Base-by-base conservation (phyloP, 306 rosid species). In the Begonia masoniana region DNA sequence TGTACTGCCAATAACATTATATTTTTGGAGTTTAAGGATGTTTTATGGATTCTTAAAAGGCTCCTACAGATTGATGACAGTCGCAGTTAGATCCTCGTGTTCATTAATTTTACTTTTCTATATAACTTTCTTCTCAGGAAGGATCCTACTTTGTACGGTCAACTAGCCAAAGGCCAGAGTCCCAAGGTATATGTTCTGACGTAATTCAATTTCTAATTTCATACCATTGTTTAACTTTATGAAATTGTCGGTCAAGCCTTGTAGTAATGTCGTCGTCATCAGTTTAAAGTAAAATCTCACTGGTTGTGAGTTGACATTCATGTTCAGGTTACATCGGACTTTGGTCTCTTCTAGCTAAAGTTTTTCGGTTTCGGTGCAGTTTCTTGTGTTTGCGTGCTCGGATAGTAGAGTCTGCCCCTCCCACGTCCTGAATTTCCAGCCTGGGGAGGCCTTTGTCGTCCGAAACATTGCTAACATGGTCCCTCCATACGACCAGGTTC, bases 401-500 rank as follows among this genome's bases (percentile, higher is more conserved):
- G 99, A 91, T 68, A 85, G 95, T 0, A 77, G 99, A 66, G 99
- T 91, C 12, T 91, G 96, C 64, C 99, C 99, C 3, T 91, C 99
- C 1, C 99, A 86, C 58, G 52, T 91, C 59, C 74, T 91, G 68
- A 58, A 91, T 75, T 91, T 86, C 60, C 94, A 91, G 72, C 99
- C 99, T 0, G 99, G 99, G 4, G 99, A 91, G 68, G 99, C 99
- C 12, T 91, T 91, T 50, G 67, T 83, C 57, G 94, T 91, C 35
- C 72, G 99, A 5, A 91, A 91, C 82, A 91, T 91, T n/a, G 99
- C 99, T 55, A 91, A 60, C 78, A 91, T 91, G 99, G 92, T 91
- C 62, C 99, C 99, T 55, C 96, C 96, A 12, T 91, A 13, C 50
- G 92, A 83, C 63, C 69, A 66, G 99, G 99, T 89, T 66, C 31